Conservation (phyloP, 352 stramenopile species). For the Pythium utonaiense region DNA sequence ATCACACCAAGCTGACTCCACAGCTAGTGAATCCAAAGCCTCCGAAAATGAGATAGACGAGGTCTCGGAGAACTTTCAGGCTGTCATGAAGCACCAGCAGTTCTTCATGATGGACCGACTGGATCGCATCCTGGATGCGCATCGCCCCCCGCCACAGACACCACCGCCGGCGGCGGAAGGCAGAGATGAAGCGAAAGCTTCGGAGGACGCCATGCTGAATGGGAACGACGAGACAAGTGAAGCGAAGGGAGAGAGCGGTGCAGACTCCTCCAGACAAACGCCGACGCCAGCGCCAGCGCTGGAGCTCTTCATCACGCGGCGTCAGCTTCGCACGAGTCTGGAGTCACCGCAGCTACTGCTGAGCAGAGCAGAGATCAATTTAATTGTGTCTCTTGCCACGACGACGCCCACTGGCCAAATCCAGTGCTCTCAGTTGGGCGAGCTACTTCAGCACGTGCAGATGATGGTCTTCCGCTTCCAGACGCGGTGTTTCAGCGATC, state of each 20-base stretch:
- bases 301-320: constrained; percentile 31
- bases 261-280: background rate
- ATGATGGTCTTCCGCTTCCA: constrained; percentile 62
- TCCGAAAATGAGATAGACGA: constrained; percentile 12
- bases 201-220: background rate
- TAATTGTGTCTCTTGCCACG: constrained; percentile 41
- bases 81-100: constrained; percentile 12
- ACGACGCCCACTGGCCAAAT: constrained; percentile 26
- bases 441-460: constrained; percentile 44
- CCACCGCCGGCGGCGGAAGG: background rate
- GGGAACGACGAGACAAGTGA: background rate
- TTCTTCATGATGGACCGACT: constrained; percentile 44
- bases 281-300: background rate
- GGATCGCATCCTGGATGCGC: constrained; percentile 29
- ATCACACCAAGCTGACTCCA: background rate
- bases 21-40: constrained; percentile 14
- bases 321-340: constrained; percentile 43
- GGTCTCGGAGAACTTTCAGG: constrained; percentile 23
- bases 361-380: constrained; percentile 53
- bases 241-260: background rate
- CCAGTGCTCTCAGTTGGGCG: constrained; percentile 31
- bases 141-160: constrained; percentile 19
- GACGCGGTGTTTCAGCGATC: constrained; percentile 37
- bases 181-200: background rate
- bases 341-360: constrained; percentile 54